phyloP scores from a whole-genome alignment of 1,284 basidiomycete genomes.

The Stygiomarasmius scandens region DNA sequence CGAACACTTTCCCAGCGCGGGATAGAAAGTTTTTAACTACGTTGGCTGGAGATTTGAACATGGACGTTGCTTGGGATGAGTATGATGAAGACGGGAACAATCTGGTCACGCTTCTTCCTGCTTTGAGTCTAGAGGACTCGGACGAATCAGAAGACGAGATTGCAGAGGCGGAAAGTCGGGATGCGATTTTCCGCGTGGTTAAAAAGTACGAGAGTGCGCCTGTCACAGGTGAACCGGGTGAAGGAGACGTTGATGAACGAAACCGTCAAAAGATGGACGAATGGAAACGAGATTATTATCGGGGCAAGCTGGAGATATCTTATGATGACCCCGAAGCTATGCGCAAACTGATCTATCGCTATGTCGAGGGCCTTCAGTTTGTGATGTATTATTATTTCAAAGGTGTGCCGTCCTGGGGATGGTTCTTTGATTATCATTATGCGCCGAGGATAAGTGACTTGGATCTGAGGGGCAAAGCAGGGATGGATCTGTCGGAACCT shows the following conservation, averaged over 20 bases:
- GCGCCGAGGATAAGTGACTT: slow-evolving; percentile 91
- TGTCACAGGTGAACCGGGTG: slow-evolving; percentile 58
- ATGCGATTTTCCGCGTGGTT: slow-evolving; percentile 83
- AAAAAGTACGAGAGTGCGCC: slow-evolving; percentile 88
- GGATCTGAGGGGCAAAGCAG: slow-evolving; percentile 20
- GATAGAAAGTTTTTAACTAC: slow-evolving; percentile 80
- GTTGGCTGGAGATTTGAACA: slow-evolving; percentile 75
- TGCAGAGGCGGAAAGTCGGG: slow-evolving; percentile 60
- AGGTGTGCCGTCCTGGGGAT: slow-evolving; percentile 96
- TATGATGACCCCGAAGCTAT: slow-evolving; percentile 71
- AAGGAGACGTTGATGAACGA: slow-evolving; percentile 57
- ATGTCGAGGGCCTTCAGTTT: slow-evolving; percentile 97
- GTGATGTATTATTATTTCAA: slow-evolving; percentile 99
- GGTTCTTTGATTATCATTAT: slow-evolving; percentile 99
- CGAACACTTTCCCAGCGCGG: slow-evolving; percentile 75
- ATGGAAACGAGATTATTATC: slow-evolving; percentile 93
- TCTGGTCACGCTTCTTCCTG: slow-evolving; percentile 64
- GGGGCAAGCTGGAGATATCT: slow-evolving; percentile 84
- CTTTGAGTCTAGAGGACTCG: slow-evolving; percentile 39
- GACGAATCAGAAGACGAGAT: slow-evolving; percentile 51
- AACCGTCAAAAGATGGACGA: slow-evolving; percentile 85
- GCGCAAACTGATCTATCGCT: slow-evolving; percentile 69
- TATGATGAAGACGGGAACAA: slow-evolving; percentile 84
- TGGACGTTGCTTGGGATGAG: slow-evolving; percentile 86
- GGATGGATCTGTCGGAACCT: slow-evolving; percentile 36